A percentile compares a stretch with the other conserved stretches of the same genome.
Conservation (phyloP, 768 basidiomycete species). For the Austroboletus eburneus region DNA sequence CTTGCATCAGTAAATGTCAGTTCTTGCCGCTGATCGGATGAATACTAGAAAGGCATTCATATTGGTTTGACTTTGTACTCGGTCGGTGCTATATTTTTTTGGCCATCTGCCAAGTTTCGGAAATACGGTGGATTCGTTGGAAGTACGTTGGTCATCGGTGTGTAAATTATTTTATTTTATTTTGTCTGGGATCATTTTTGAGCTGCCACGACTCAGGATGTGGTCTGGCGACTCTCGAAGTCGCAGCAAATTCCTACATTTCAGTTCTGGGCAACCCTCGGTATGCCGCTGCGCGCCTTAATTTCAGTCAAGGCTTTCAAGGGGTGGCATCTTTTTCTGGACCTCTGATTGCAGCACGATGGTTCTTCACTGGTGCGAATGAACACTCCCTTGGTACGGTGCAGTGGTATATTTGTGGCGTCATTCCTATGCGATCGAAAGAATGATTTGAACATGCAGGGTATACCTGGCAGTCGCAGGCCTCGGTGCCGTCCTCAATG, state of each 20-base stretch:
- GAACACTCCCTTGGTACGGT: conserved; percentile 59
- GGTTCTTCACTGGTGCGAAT: conserved; percentile 69
- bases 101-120: conserved; percentile 66
- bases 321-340: conserved; percentile 71
- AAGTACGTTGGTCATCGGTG: conserved; percentile 67
- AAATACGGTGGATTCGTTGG: conserved; percentile 73
- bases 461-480: conserved; percentile 63
- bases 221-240: conserved; percentile 64
- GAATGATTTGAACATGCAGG: conserved; percentile 31
- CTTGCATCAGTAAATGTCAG: background rate
- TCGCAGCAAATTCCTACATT: conserved; percentile 80
- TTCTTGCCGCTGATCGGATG: background rate
- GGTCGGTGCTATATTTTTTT: conserved; percentile 70
- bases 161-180: conserved; percentile 9
- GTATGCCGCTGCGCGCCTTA: conserved; percentile 70
- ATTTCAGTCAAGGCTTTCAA: conserved; percentile 78
- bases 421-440: background rate
- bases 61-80: conserved; percentile 57
- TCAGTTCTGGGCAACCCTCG: conserved; percentile 62
- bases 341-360: conserved; percentile 69
- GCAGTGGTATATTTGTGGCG: conserved; percentile 44
- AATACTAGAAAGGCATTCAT: conserved; percentile 52
- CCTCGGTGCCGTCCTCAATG: conserved; percentile 57
- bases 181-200: background rate
- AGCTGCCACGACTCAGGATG: conserved; percentile 38